Conservation (phyloP, 768 basidiomycete genomes). For the Rhizopogon rudus region DNA sequence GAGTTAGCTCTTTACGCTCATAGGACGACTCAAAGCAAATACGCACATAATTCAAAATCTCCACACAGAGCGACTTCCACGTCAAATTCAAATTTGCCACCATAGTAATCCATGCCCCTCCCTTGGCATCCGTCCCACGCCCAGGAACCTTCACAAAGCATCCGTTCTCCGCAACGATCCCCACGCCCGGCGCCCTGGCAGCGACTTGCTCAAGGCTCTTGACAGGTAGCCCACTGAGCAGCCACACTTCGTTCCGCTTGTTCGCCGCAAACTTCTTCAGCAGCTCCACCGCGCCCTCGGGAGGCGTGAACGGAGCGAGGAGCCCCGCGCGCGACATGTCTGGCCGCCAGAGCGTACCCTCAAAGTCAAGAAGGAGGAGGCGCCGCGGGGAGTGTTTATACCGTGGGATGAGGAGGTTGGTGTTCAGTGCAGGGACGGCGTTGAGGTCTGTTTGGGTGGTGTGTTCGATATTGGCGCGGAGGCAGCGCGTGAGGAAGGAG, state of each 20-base stretch:
- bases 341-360: constrained; percentile 72
- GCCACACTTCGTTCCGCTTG: constrained; percentile 71
- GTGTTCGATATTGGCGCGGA: constrained; percentile 73
- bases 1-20: too few species aligned
- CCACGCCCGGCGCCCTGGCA: constrained; percentile 57
- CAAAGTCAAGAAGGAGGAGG: constrained; percentile 71
- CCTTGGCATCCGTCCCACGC: constrained; percentile 17
- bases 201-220: constrained; percentile 61
- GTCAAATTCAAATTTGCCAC: constrained; percentile 72
- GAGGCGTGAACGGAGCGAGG: constrained; percentile 35
- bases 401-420: constrained; percentile 53
- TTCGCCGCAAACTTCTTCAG: constrained; percentile 59
- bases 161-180: constrained; percentile 87
- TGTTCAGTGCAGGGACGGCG: constrained; percentile 36
- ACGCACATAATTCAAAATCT: constrained; percentile 81
- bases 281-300: constrained; percentile 36
- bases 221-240: constrained; percentile 70
- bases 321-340: constrained; percentile 47
- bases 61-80: constrained; percentile 78
- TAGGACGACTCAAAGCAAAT: neutral
- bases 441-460: constrained; percentile 24
- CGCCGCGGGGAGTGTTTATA: constrained; percentile 64
- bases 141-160: constrained; percentile 65
- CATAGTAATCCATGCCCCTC: constrained; percentile 67
- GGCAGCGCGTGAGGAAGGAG: constrained; percentile 69